Evolutionary conservation across 495 filamentous ascomycete species (phyloP), one percentile per base, ranked within the genome.

Genomic region (Echria macrotheca): DNA sequence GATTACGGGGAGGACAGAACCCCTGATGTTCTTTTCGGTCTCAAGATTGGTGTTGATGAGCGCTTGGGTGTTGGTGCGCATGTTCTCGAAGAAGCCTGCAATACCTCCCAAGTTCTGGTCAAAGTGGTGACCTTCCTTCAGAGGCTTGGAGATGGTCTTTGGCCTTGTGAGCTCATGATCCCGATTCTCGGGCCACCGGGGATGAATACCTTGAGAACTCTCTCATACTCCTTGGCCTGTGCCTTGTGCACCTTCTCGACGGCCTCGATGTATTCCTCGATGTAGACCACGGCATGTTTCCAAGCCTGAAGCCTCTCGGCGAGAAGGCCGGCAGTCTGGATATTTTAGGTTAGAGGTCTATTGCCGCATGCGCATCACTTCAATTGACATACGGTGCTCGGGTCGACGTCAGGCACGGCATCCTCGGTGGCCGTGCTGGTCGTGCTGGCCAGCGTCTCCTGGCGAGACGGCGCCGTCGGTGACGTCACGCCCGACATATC

Each of bases 211-310:
- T 96, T 97, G 55, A 96, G 67, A 21, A 95, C 82, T 68, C 85
- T 91, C 76, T 96, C 90, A 58, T 95, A 93, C 63, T 97, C 93
- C 74, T 96, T 97, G 23, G 87, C 82, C 52, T 95, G 82, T 11
- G 79, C 77, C 66, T 82, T 87, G 54, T 95, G 80, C 31, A 87
- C 70, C 73, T 89, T 96, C 63, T 95, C 89, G 18, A 85, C 87
- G 9, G 83, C 80, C 31, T 70, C 66, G 52, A 98, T 77, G 63
- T 96, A 98, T 42, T 91, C 86, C 66, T 96, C 90, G 22, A 98
- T 69, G 63, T 96, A 91, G 44, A 72, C 86, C 45, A 89, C 86
- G 52, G 89, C 87, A 64, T 98, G 94, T 61, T 96, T 98, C 86
- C 88, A 98, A 26, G 94, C 94, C 54, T 82, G 82, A 46, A 97